Percentiles rank a stretch among this genome's conserved stretches.
Conservation (phyloP, 176 grass and related monocot species). For the Elaeis guineensis region DNA sequence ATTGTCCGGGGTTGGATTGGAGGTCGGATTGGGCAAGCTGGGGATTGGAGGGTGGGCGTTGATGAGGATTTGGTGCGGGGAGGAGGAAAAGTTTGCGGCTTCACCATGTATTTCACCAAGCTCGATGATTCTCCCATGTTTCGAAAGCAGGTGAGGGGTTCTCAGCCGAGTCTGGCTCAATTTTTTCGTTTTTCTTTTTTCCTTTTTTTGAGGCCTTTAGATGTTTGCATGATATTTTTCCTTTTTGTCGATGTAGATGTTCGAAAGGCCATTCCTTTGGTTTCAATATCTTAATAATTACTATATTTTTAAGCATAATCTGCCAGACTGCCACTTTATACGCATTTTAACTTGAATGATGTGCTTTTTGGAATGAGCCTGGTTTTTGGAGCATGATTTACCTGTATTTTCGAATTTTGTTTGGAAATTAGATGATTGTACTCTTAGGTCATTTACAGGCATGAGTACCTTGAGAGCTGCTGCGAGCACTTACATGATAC, state of each 20-base stretch:
- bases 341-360: too few species aligned
- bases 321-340: too few species aligned
- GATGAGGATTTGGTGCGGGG: constrained; percentile 30
- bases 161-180: neutral
- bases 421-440: too few species aligned
- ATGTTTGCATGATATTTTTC: neutral
- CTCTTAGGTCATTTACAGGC: too few species aligned
- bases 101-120: constrained; percentile 74
- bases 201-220: neutral
- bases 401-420: too few species aligned
- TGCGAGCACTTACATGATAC: too few species aligned
- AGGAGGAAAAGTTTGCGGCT: constrained; percentile 14
- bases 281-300: too few species aligned
- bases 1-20: neutral
- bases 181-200: neutral
- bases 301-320: too few species aligned
- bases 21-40: too few species aligned
- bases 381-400: too few species aligned
- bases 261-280: neutral
- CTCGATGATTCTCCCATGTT: constrained; percentile 99
- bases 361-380: too few species aligned
- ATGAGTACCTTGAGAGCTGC: too few species aligned
- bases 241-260: neutral
- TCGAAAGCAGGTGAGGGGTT: constrained; percentile 67
- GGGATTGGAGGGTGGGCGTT: constrained; percentile 2